Evolutionary conservation across 1,284 basidiomycete genomes (phyloP).

Genomic region (Marasmius sp.): DNA sequence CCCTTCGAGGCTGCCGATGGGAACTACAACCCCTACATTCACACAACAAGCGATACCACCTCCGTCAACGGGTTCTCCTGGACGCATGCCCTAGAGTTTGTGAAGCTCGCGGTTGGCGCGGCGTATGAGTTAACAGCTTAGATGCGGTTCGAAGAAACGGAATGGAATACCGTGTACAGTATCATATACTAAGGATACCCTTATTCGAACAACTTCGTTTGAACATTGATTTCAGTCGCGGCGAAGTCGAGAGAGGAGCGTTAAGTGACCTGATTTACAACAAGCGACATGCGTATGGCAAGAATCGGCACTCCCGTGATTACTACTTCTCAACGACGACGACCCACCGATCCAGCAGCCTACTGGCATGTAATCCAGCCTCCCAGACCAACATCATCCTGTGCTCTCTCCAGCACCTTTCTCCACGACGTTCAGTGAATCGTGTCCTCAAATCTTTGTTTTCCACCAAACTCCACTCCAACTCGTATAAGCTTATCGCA

Average conservation of each 20-base stretch:
- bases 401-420: constrained; percentile 46
- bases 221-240: no score
- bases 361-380: constrained; percentile 43
- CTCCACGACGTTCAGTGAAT: constrained; percentile 34
- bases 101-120: constrained; percentile 49
- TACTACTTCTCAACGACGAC: constrained; percentile 10
- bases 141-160: no score
- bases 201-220: no score
- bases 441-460: constrained; percentile 24
- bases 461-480: constrained; percentile 30
- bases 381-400: constrained; percentile 52
- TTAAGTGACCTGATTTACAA: no score
- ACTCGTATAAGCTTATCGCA: constrained; percentile 26
- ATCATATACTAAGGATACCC: no score
- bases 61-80: constrained; percentile 39
- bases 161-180: no score
- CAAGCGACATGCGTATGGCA: neutral
- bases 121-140: constrained; percentile 27
- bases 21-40: constrained; percentile 39
- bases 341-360: constrained; percentile 37
- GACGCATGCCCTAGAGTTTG: constrained; percentile 45
- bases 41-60: constrained; percentile 43
- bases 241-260: no score
- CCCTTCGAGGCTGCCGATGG: constrained; percentile 21
- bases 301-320: neutral